Evolutionary conservation across 2,329 filamentous ascomycete species (phyloP).

Genomic region (Ophiostoma australiae): DNA sequence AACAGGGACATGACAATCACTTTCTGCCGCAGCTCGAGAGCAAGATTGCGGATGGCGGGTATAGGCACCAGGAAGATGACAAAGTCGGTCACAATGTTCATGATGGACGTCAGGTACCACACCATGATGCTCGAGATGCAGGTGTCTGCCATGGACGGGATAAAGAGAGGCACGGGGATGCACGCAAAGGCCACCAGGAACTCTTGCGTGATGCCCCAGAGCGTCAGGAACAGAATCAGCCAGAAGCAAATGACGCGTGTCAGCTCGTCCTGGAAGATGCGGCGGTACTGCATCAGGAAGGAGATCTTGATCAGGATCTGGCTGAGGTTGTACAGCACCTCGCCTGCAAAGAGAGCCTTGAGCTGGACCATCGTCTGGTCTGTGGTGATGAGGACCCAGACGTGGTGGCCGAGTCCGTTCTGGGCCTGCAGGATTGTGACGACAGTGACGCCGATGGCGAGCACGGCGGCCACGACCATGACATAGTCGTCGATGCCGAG

Average conservation of each 20-base stretch:
- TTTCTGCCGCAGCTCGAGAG: conserved; percentile 77
- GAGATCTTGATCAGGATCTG: conserved; percentile 37
- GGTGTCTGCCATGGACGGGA: conserved; percentile 25
- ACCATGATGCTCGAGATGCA: conserved; percentile 32
- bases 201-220: conserved; percentile 32
- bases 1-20: conserved; percentile 82
- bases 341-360: conserved; percentile 34
- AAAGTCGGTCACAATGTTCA: conserved; percentile 88
- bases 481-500: conserved; percentile 32
- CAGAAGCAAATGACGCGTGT: conserved; percentile 30
- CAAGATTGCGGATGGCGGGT: conserved; percentile 80
- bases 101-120: conserved; percentile 36
- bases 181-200: conserved; percentile 33
- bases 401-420: conserved; percentile 31
- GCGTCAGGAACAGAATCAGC: conserved; percentile 31
- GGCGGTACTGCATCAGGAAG: conserved; percentile 39
- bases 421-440: conserved; percentile 29
- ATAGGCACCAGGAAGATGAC: conserved; percentile 83
- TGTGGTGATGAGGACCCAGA: conserved; percentile 28
- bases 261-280: conserved; percentile 34
- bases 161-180: conserved; percentile 31
- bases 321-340: conserved; percentile 36
- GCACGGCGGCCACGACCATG: conserved; percentile 31
- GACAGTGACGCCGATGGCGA: conserved; percentile 29
- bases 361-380: conserved; percentile 29